These are phyloP conservation scores for Aspergillus tubingensis DNA, from an alignment of 2,329 filamentous ascomycete species.

Conservation along the genomic window DNA sequence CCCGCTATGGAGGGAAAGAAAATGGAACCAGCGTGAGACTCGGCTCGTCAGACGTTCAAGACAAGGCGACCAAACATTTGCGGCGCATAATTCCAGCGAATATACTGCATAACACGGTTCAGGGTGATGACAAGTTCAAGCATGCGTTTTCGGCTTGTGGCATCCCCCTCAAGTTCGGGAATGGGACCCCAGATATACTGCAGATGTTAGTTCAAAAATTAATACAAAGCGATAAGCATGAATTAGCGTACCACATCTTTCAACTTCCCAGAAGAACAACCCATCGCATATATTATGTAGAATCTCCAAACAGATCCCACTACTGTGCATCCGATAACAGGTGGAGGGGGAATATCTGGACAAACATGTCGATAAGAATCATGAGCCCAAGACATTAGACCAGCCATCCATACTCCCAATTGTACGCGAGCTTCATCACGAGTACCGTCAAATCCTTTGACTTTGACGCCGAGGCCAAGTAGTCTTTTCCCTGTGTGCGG, in stretches of 20 bases:
- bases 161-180: neutral
- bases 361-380: too few relatives aligned
- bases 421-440: slow-evolving; percentile 9
- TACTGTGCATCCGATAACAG: slow-evolving; percentile 10
- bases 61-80: neutral
- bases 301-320: too few relatives aligned
- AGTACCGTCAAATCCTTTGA: slow-evolving; percentile 9
- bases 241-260: neutral
- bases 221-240: neutral
- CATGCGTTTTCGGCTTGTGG: neutral
- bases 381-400: slow-evolving; percentile 5
- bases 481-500: slow-evolving; percentile 10
- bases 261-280: neutral
- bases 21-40: too few relatives aligned
- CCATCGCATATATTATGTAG: slow-evolving; percentile 8
- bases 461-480: slow-evolving; percentile 5
- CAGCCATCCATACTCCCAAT: slow-evolving; percentile 12
- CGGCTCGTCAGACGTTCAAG: too few relatives aligned
- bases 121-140: neutral
- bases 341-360: neutral
- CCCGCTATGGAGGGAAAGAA: too few relatives aligned
- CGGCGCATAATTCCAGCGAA: neutral
- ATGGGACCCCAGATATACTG: neutral
- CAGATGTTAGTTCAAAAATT: neutral
- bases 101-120: neutral